phyloP scores from a whole-genome alignment of 2,329 filamentous ascomycete species.

The Eurotiales sp. region DNA sequence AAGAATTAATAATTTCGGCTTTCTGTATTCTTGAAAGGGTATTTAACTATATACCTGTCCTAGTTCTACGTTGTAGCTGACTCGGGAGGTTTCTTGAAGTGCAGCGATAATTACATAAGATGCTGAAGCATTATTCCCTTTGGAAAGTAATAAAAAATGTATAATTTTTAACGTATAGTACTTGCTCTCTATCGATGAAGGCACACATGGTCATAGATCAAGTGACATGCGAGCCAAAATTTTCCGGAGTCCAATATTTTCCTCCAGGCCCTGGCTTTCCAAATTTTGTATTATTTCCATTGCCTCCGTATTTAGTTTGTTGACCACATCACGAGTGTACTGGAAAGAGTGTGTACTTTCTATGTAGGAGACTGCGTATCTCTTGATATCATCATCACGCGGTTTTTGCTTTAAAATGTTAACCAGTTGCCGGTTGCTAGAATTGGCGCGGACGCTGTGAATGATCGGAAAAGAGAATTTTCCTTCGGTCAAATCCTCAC shows the following conservation, averaged over 20 bases:
- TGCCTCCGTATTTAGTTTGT: constrained; percentile 3
- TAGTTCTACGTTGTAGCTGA: too few species aligned
- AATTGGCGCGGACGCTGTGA: constrained; percentile 6
- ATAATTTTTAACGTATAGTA: too few species aligned
- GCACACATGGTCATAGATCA: not conserved
- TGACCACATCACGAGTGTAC: constrained; percentile 3
- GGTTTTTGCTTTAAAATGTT: constrained; percentile 11
- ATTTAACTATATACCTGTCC: too few species aligned
- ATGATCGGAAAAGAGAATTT: constrained; percentile 37
- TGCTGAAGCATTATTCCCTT: too few species aligned
- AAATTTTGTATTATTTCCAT: not conserved
- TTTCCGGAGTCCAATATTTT: constrained; percentile 9
- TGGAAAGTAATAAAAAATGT: too few species aligned
- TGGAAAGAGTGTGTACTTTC: constrained; percentile 6
- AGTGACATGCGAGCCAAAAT: constrained; percentile 9
- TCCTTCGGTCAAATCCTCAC: constrained; percentile 40
- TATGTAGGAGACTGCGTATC: constrained; percentile 5
- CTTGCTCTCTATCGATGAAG: too few species aligned
- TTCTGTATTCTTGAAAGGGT: too few species aligned
- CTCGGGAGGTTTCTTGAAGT: too few species aligned
- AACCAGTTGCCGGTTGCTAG: constrained; percentile 6
- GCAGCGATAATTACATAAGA: too few species aligned
- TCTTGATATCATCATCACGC: constrained; percentile 10
- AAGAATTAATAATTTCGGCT: too few species aligned
- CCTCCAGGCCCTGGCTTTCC: constrained; percentile 1